phyloP scores from a whole-genome alignment of 192 early-diverging fungal genomes.

The Backusella macrospora region DNA sequence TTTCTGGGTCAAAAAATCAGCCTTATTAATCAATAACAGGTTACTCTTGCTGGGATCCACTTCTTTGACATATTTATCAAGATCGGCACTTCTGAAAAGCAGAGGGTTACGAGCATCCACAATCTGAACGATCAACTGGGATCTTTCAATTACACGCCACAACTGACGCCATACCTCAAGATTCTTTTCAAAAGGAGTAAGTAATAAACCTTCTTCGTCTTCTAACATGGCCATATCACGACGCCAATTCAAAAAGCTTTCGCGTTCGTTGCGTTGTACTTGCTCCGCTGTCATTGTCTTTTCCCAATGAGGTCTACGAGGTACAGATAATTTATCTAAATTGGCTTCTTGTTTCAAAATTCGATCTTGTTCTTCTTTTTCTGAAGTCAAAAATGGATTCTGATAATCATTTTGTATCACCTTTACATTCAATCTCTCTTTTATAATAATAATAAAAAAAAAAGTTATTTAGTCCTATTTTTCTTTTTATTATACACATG shows the following conservation, averaged over 20 bases:
- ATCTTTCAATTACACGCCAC: constrained; percentile 98
- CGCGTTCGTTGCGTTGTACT: constrained; percentile 81
- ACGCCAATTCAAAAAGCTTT: constrained; percentile 91
- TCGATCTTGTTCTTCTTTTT: constrained; percentile 76
- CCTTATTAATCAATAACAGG: constrained; percentile 96
- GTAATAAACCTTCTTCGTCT: constrained; percentile 88
- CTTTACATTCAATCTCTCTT: constrained; percentile 79
- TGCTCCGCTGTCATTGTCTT: constrained; percentile 76
- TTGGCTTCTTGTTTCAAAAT: constrained; percentile 79
- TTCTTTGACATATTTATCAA: constrained; percentile 91
- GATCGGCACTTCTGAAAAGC: constrained; percentile 87
- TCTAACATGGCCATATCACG: constrained; percentile 87
- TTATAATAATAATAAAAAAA: too few species aligned
- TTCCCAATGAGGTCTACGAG: constrained; percentile 90
- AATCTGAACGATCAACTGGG: constrained; percentile 95
- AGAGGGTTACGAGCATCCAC: constrained; percentile 97
- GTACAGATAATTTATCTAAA: constrained; percentile 78
- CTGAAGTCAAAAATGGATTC: constrained; percentile 84
- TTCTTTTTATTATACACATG: constrained; percentile 38
- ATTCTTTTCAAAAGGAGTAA: constrained; percentile 99
- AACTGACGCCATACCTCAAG: constrained; percentile 98
- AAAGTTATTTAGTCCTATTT: constrained; percentile 13
- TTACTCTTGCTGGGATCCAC: constrained; percentile 85
- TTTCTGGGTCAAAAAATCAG: constrained; percentile 88
- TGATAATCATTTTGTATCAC: constrained; percentile 70